Conservation (phyloP, 441 rosid genomes). For the Cnidoscolus chayamansa region DNA sequence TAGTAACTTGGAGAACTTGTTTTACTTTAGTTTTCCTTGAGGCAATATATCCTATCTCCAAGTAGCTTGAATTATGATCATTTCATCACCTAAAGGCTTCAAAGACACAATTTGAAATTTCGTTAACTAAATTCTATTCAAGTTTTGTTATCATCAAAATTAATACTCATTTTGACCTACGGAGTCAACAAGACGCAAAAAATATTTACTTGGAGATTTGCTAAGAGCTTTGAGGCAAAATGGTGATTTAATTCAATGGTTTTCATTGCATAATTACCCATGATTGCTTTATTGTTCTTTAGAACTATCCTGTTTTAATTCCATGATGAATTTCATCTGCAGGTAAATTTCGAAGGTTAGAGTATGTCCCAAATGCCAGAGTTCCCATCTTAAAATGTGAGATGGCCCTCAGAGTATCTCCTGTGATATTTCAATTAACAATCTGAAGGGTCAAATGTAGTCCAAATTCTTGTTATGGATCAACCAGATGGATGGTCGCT, state of each 20-base stretch:
- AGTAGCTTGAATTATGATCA: too few relatives aligned
- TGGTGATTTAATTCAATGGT: slow-evolving; percentile 36
- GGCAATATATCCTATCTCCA: too few relatives aligned
- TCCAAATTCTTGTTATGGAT: slow-evolving; percentile 83
- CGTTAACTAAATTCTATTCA: too few relatives aligned
- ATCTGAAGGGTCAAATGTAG: slow-evolving; percentile 67
- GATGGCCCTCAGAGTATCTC: slow-evolving; percentile 40
- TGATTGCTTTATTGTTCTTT: slow-evolving; percentile 7
- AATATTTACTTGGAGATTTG: slow-evolving; percentile 52
- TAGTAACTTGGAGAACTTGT: too few relatives aligned
- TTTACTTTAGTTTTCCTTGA: too few relatives aligned
- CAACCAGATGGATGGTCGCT: slow-evolving; percentile 72
- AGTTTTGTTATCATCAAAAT: too few relatives aligned
- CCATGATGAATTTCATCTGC: slow-evolving; percentile 18
- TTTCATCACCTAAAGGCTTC: too few relatives aligned
- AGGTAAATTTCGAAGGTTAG: slow-evolving; percentile 58
- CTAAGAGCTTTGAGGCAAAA: slow-evolving; percentile 51
- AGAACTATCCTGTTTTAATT: neutral
- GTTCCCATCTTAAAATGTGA: slow-evolving; percentile 84
- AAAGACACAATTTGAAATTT: too few relatives aligned
- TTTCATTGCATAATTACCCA: neutral
- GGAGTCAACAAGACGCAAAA: slow-evolving; percentile 26
- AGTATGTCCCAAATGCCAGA: slow-evolving; percentile 60
- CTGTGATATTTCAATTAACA: slow-evolving; percentile 38
- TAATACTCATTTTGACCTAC: too few relatives aligned